phyloP scores from a whole-genome alignment of 345 rosid genomes.

The Pistacia atlantica region DNA sequence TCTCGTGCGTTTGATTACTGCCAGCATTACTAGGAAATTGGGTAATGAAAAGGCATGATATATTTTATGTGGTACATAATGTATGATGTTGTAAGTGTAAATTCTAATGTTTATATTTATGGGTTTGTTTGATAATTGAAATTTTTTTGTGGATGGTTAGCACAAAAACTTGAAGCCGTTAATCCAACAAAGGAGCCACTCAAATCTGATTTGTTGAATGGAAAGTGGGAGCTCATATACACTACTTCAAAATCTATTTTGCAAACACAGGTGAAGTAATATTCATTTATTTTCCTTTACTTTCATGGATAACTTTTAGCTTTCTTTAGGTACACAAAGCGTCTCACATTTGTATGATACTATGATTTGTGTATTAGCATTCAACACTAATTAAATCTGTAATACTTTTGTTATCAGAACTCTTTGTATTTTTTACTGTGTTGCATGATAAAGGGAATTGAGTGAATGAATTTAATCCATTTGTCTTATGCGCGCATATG shows the following conservation, averaged over 20 bases:
- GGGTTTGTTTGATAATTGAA: not conserved
- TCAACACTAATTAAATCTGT: not conserved
- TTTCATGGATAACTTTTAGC: not conserved
- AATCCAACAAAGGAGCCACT: constrained; percentile 78
- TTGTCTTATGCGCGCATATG: not conserved
- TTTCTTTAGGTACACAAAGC: not conserved
- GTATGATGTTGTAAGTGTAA: not conserved
- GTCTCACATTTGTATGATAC: not conserved
- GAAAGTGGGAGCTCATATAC: constrained; percentile 94
- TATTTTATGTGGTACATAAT: not conserved
- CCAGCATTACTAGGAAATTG: too few species aligned
- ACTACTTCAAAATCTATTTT: constrained; percentile 85
- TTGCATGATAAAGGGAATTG: not conserved
- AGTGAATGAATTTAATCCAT: not conserved
- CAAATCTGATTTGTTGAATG: constrained; percentile 70
- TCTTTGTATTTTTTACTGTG: too few species aligned
- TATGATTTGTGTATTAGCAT: not conserved
- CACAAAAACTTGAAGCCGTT: constrained; percentile 76
- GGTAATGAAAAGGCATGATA: too few species aligned
- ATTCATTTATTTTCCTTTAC: not conserved
- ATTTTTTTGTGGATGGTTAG: constrained; percentile 49
- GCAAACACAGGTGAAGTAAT: constrained; percentile 61
- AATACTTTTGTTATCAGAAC: not conserved
- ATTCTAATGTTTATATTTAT: not conserved
- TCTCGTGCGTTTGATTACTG: too few species aligned